A percentile compares a stretch with the other conserved stretches of the same genome.
Conservation (phyloP, 2,329 filamentous ascomycete genomes). For the Talaromyces sp. region DNA sequence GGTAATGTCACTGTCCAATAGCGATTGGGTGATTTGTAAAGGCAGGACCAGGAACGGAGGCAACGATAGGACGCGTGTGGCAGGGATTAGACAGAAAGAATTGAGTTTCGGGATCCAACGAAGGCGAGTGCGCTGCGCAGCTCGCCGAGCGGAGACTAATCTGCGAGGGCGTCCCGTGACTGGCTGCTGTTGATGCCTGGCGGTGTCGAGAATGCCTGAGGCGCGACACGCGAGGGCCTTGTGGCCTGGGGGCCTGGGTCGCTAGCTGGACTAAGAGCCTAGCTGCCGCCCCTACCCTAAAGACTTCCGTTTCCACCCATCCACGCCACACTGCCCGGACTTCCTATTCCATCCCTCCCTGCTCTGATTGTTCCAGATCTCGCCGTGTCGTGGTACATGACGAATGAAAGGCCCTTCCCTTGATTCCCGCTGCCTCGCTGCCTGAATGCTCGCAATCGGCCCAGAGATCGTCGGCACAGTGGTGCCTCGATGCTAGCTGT, state of each 20-base stretch:
- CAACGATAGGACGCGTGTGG: no score
- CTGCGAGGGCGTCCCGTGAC: background rate
- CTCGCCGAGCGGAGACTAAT: slow-evolving; percentile 5
- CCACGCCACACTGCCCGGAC: background rate
- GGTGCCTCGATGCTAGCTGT: background rate
- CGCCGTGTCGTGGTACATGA: background rate
- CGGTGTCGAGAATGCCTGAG: background rate
- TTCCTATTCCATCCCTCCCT: background rate
- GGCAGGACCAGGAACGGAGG: background rate
- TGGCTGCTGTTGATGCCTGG: background rate
- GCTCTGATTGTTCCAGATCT: background rate
- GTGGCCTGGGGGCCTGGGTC: background rate
- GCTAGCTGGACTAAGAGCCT: background rate
- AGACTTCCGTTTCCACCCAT: background rate
- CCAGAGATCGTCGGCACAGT: background rate
- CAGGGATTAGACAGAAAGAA: background rate
- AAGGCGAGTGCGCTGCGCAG: background rate
- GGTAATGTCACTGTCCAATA: background rate
- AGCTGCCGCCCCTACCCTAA: background rate
- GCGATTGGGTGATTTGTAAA: background rate
- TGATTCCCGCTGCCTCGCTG: background rate
- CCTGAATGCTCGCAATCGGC: background rate
- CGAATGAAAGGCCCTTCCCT: background rate
- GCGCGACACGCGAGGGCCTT: background rate
- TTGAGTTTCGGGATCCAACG: slow-evolving; percentile 11